Conservation (phyloP, 1,139 yeast genomes). For the Nakaseomyces nivariensis region DNA sequence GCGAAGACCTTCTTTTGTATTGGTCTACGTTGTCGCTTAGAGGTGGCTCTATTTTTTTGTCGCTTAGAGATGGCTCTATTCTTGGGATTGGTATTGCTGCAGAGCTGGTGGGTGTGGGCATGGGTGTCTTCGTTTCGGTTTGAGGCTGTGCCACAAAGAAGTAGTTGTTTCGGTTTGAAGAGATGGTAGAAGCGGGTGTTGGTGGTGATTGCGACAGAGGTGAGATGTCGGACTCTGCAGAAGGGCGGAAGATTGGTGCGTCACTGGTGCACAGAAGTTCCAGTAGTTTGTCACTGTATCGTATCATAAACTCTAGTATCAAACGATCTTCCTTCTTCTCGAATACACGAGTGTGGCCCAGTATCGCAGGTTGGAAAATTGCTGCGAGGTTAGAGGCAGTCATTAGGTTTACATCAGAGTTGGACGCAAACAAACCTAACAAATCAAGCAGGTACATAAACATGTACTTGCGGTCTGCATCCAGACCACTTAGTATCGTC, state of each 20-base stretch:
- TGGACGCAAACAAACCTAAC: constrained; percentile 69
- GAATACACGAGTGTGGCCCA: constrained; percentile 2
- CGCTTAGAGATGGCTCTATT: background rate
- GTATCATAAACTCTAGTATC: constrained; percentile 1
- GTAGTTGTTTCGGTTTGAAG: background rate
- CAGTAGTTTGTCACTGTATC: constrained; percentile 1
- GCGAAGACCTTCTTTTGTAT: background rate
- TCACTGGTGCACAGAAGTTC: background rate
- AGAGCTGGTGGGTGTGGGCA: background rate
- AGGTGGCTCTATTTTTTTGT: too few relatives aligned
- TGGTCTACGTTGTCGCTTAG: background rate
- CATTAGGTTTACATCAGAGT: constrained; percentile 70
- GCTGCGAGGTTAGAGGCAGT: constrained; percentile 86
- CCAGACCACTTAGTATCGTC: constrained; percentile 17
- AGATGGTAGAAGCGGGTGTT: background rate
- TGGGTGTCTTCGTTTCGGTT: background rate
- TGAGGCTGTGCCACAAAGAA: background rate
- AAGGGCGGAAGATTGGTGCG: background rate
- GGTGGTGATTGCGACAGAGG: background rate
- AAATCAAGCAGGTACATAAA: constrained; percentile 69
- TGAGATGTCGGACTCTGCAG: background rate
- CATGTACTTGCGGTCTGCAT: background rate
- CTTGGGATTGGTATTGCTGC: background rate
- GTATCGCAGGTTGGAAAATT: constrained; percentile 74
- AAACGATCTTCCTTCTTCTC: background rate